Percentiles rank a stretch among this genome's conserved stretches.
These are phyloP conservation scores for Entomortierella chlamydospora DNA, from an alignment of 192 early-diverging fungal genomes.

Conservation along the genomic window DNA sequence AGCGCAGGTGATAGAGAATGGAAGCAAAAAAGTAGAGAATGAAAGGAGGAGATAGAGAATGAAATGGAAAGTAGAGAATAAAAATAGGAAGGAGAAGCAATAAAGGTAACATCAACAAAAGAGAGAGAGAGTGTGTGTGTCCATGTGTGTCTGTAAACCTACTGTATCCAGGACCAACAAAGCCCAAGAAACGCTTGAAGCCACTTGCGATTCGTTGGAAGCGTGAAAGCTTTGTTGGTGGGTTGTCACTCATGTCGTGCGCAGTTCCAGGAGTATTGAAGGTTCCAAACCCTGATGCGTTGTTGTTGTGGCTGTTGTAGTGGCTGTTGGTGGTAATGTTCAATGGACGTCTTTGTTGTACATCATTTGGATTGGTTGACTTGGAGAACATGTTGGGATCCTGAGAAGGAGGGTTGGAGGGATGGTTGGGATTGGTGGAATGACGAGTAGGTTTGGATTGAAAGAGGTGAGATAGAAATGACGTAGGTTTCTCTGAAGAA, in stretches of 20 bases:
- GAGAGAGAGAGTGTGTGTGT: no score
- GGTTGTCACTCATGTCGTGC: constrained; percentile 6
- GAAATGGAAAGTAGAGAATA: constrained; percentile 38
- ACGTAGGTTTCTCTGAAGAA: no score
- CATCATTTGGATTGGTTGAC: not conserved
- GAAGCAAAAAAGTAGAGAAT: not conserved
- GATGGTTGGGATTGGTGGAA: no score
- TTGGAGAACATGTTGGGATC: not conserved
- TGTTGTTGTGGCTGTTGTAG: not conserved
- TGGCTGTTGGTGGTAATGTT: no score
- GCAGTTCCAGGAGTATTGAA: not conserved
- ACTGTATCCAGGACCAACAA: constrained; percentile 61
- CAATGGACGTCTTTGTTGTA: constrained; percentile 16
- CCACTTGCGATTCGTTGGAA: constrained; percentile 3
- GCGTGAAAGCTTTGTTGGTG: constrained; percentile 12
- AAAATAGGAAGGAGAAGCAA: not conserved
- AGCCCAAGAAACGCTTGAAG: constrained; percentile 55
- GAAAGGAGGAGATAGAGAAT: not conserved
- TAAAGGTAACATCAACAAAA: not conserved
- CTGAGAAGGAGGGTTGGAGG: no score
- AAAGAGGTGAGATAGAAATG: no score
- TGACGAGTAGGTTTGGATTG: no score
- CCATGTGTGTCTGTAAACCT: constrained; percentile 20
- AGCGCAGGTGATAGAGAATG: not conserved
- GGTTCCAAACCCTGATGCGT: constrained; percentile 19